Evolutionary conservation across 2,329 filamentous ascomycete species (phyloP).

Genomic region (Chalaropsis ovoidea): DNA sequence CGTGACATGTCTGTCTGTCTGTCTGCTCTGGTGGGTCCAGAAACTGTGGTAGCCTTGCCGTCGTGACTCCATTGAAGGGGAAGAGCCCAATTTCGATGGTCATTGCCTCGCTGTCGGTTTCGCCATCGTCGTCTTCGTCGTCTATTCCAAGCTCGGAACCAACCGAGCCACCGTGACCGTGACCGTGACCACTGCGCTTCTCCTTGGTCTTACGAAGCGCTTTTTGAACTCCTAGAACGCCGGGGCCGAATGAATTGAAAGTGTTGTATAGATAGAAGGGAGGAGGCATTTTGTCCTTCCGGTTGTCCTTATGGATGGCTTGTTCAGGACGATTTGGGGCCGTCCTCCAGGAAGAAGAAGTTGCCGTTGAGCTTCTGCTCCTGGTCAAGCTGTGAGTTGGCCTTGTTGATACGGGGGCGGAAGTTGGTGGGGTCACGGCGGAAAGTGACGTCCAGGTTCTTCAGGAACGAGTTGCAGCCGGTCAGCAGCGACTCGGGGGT

Average conservation of each 20-base stretch:
- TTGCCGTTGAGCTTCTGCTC: constrained; percentile 92
- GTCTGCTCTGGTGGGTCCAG: neutral
- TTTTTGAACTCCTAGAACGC: constrained; percentile 47
- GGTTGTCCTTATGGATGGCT: constrained; percentile 34
- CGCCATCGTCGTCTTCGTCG: constrained; percentile 47
- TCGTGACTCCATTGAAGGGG: neutral
- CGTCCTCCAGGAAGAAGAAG: constrained; percentile 95
- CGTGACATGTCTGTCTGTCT: neutral
- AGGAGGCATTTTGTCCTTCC: constrained; percentile 32
- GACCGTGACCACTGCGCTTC: constrained; percentile 20
- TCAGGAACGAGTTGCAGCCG: constrained; percentile 91
- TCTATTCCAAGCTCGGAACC: constrained; percentile 33
- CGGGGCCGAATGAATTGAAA: constrained; percentile 35
- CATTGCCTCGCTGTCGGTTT: constrained; percentile 17
- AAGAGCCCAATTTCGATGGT: neutral
- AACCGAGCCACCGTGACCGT: constrained; percentile 28
- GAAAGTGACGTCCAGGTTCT: constrained; percentile 97
- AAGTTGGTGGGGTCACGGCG: constrained; percentile 92
- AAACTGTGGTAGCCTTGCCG: neutral
- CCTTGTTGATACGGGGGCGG: constrained; percentile 97
- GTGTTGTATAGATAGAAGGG: constrained; percentile 25
- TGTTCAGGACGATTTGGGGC: constrained; percentile 46
- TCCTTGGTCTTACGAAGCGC: constrained; percentile 29
- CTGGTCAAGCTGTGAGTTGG: constrained; percentile 88
- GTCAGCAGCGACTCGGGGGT: constrained; percentile 83